Base-by-base conservation (phyloP, 2,329 filamentous ascomycete species). In the Ceratocystis variospora region DNA sequence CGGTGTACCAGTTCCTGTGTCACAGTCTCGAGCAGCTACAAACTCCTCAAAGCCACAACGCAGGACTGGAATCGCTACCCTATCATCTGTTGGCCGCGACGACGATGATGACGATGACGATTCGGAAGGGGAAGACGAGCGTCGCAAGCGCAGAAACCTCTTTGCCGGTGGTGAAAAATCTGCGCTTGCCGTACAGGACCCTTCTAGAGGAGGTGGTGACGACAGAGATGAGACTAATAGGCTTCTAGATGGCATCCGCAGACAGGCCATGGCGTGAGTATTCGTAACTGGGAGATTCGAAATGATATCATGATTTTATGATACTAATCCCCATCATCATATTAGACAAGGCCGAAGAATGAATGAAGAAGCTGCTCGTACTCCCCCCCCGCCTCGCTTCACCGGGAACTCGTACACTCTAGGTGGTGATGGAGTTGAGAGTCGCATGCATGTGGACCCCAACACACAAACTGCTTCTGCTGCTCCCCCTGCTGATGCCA, bases 111-210 rank as follows among this genome's bases (percentile, higher is more conserved):
- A 83, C 61, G 79, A 82, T 62, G 81, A 85, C 17, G 78, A 83
- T n/a, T 78, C 81, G 6, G 77, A 80, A 28, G 78, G 80, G 1
- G 77, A 81, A 1, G 79, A 86, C 1, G 82, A 86, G 33, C 79
- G 83, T 45, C 81, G 84, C 69, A 79, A 80, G 31, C 79, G 80
- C 5, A 78, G 85, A 68, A 88, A 94, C 72, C 78, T 92, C 69
- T 94, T 92, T 74, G 87, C 90, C 22, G 90, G 90, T 63, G 90
- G 90, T 44, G 90, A 93, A 76, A 94, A 94, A 80, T 93, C 89
- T 37, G 86, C 83, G 0, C 75, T 88, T 59, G 86, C 85, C 25
- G 82, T 88, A 28, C 84, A 87, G 71, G 85, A 87, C 70, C 85
- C 85, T 0, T 75, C 79, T 63, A 75, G 75, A 55, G 76, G 80